These are phyloP conservation scores for Kodamaea suecica DNA, from an alignment of 1,139 yeast species.

Conservation along the genomic window DNA sequence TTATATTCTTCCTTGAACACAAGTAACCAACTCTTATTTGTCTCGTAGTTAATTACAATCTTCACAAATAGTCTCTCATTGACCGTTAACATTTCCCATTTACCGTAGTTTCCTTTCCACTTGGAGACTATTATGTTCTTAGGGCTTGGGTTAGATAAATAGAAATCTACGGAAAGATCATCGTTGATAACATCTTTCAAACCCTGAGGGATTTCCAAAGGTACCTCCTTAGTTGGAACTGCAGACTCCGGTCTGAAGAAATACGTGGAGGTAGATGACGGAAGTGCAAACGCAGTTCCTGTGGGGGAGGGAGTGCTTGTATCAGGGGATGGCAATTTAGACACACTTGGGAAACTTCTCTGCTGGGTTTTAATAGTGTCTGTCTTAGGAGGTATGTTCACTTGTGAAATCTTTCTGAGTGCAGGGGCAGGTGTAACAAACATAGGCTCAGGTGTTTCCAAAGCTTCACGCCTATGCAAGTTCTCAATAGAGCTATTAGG, in stretches of 20 bases:
- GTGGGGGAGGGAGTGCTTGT: slow-evolving; percentile 1
- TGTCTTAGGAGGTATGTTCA: background rate
- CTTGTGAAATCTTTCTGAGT: background rate
- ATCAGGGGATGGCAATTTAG: background rate
- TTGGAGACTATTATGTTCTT: slow-evolving; percentile 40
- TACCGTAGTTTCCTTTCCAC: slow-evolving; percentile 44
- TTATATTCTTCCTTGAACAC: slow-evolving; percentile 42
- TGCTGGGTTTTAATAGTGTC: too few relatives aligned
- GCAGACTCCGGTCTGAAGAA: slow-evolving; percentile 33
- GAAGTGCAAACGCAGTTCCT: slow-evolving; percentile 42
- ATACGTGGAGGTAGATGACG: slow-evolving; percentile 42
- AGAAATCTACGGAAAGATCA: slow-evolving; percentile 40
- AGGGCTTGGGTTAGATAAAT: slow-evolving; percentile 34
- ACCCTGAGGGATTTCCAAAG: slow-evolving; percentile 31
- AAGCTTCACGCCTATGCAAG: background rate
- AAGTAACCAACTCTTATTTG: slow-evolving; percentile 37
- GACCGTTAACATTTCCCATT: slow-evolving; percentile 46
- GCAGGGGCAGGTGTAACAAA: too few relatives aligned
- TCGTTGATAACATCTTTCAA: slow-evolving; percentile 40
- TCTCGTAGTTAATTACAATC: slow-evolving; percentile 36
- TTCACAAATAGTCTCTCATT: slow-evolving; percentile 37
- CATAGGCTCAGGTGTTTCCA: too few relatives aligned
- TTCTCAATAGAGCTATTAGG: slow-evolving; percentile 13
- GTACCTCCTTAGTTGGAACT: slow-evolving; percentile 9
- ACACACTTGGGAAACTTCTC: background rate